A percentile compares a stretch with the other conserved stretches of the same genome.
Conservation (phyloP, 139 green algal species). For the Ulvella scutata region DNA sequence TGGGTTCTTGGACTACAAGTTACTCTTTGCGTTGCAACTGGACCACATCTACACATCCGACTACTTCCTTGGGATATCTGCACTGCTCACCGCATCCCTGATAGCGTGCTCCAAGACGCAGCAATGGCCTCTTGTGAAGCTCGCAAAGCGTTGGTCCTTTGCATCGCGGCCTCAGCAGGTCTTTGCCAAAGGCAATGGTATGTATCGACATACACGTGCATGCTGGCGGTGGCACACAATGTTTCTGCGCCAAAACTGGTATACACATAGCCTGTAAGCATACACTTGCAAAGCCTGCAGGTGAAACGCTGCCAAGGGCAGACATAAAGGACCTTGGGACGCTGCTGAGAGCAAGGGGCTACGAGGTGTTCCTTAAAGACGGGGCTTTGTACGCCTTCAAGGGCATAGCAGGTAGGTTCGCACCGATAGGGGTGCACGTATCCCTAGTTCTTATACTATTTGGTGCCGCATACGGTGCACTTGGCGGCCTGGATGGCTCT, state of each 20-base stretch:
- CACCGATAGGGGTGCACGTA: conserved; percentile 90
- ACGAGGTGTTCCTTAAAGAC: conserved; percentile 80
- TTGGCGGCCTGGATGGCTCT: conserved; percentile 60
- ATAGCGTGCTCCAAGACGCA: conserved; percentile 81
- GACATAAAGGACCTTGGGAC: conserved; percentile 43
- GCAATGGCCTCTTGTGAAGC: conserved; percentile 72
- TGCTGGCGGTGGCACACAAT: too few relatives aligned
- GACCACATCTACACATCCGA: conserved; percentile 77
- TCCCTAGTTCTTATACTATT: conserved; percentile 73
- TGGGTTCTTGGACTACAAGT: conserved; percentile 55
- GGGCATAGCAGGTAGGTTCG: conserved; percentile 76
- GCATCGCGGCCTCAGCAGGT: conserved; percentile 7
- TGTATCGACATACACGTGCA: too few relatives aligned
- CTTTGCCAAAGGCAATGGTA: conserved; percentile 19
- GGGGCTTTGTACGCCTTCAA: conserved; percentile 91
- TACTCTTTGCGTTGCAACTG: conserved; percentile 49
- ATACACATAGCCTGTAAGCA: too few relatives aligned
- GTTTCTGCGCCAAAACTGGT: too few relatives aligned
- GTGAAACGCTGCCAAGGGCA: conserved; percentile 49
- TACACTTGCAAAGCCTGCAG: too few relatives aligned
- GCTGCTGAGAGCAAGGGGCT: conserved; percentile 40
- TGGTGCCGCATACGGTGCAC: conserved; percentile 49
- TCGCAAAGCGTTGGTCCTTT: conserved; percentile 60
- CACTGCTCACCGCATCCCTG: conserved; percentile 66
- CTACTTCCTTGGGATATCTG: conserved; percentile 81